Conservation (phyloP, 176 grass and related monocot genomes). For the Cenchrus purpureus region DNA sequence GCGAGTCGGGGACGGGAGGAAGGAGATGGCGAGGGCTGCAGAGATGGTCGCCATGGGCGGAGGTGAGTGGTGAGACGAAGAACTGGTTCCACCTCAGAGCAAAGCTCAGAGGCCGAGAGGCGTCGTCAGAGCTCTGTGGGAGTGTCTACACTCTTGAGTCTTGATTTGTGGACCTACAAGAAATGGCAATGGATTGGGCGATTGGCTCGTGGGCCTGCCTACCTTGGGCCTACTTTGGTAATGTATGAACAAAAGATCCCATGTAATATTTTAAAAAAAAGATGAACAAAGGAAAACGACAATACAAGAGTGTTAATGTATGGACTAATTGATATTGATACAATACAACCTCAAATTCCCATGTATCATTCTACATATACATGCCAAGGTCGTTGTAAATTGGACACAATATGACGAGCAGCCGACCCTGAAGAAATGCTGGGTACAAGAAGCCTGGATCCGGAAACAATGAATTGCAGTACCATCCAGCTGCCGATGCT, state of each 20-base stretch:
- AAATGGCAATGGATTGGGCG: background rate
- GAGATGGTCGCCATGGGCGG: constrained; percentile 63
- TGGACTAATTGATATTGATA: background rate
- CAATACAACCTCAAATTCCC: background rate
- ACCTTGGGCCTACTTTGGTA: too few species aligned
- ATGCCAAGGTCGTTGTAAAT: background rate
- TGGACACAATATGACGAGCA: background rate
- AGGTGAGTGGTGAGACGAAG: constrained; percentile 43
- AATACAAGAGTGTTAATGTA: background rate
- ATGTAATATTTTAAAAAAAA: too few species aligned
- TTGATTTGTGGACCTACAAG: background rate
- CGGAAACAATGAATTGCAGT: constrained; percentile 9
- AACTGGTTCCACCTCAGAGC: constrained; percentile 30
- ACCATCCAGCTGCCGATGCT: background rate
- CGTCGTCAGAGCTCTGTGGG: background rate
- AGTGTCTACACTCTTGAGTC: background rate
- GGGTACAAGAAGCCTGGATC: background rate
- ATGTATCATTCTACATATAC: constrained; percentile 2
- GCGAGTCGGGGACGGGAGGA: constrained; percentile 33
- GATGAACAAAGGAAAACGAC: background rate
- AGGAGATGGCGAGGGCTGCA: constrained; percentile 44
- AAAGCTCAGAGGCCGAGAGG: background rate
- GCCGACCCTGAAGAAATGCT: background rate
- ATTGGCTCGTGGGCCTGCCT: background rate
- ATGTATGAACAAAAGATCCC: background rate